Conservation (phyloP, 1,284 basidiomycete species). For the Nidula niveotomentosa region DNA sequence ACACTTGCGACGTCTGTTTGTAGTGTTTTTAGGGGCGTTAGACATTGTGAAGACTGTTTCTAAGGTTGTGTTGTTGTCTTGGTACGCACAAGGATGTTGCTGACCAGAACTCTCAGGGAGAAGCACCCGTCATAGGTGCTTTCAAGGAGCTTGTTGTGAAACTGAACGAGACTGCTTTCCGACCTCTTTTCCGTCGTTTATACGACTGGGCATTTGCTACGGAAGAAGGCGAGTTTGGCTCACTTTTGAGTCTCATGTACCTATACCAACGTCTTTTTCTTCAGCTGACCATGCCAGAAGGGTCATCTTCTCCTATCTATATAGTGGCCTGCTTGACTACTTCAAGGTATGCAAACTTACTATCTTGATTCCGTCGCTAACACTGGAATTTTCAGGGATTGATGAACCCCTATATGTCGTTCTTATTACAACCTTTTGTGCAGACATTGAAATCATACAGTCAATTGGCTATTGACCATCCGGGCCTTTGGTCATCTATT, state of each 20-base stretch:
- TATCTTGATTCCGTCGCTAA: slow-evolving; percentile 1
- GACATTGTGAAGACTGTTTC: slow-evolving; percentile 34
- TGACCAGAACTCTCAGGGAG: slow-evolving; percentile 36
- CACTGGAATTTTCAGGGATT: slow-evolving; percentile 51
- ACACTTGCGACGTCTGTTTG: slow-evolving; percentile 75
- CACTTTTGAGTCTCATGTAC: neutral
- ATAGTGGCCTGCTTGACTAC: slow-evolving; percentile 73
- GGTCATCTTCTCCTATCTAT: slow-evolving; percentile 73
- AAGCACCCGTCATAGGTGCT: slow-evolving; percentile 59
- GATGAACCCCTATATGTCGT: slow-evolving; percentile 90
- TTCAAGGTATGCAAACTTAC: slow-evolving; percentile 65
- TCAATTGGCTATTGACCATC: slow-evolving; percentile 27
- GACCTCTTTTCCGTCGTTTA: slow-evolving; percentile 87
- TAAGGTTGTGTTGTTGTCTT: too few species aligned
- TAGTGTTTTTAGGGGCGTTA: slow-evolving; percentile 82
- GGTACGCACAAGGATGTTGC: neutral
- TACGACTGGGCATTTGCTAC: slow-evolving; percentile 94
- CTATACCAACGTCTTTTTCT: neutral
- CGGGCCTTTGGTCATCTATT: slow-evolving; percentile 64
- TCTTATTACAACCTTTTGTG: slow-evolving; percentile 69
- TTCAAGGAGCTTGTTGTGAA: slow-evolving; percentile 92
- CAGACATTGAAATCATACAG: slow-evolving; percentile 61
- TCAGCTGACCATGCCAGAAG: slow-evolving; percentile 45
- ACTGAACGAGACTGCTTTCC: slow-evolving; percentile 92
- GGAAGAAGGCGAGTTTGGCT: slow-evolving; percentile 42